Evolutionary conservation across 805 yeast genomes (phyloP), one percentile per base, ranked within the genome.

Genomic region (Saccharomycopsis sp.): DNA sequence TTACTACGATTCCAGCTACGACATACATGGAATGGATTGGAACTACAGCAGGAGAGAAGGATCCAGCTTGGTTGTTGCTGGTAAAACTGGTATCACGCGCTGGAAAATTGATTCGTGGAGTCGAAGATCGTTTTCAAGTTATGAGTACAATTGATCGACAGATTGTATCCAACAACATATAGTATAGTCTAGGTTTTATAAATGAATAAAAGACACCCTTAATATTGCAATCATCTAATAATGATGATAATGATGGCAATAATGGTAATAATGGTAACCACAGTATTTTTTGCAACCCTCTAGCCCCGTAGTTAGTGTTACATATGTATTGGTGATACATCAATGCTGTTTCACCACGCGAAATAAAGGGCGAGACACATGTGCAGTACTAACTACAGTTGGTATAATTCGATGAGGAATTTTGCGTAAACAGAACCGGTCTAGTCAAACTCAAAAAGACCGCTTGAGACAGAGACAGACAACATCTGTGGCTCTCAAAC

Each of bases 91-190:
- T 0, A 73, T 89, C 20, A 75, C 84, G 52, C 75, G 78, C 63
- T 88, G 93, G 91, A 81, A 80, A 50, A 78, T 88, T 53, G 87
- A 86, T 64, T 77, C 81, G 15, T 79, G 84, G 79, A 80, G 81
- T 34, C 74, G 89, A 65, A 73, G 86, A 59, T 80, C 85, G 58
- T 81, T 81, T 63, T 85, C 87, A 1, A 76, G 84, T 57, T 81
- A 74, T 63, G 78, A 75, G 3, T 44, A 19, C 22, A 58, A 71
- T 77, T 55, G 22, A 44, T 44, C 12, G 38, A 29, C 38, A 12
- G 5, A 29, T n/a, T n/a, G n/a, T n/a, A n/a, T n/a, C n/a, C n/a
- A n/a, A n/a, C n/a, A n/a, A n/a, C n/a, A n/a, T n/a, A n/a, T n/a
- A n/a, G n/a, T n/a, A 29, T 29, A 12, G 12, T 29, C 38, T 29